These are phyloP conservation scores for Acmispon strigosus DNA, from an alignment of 306 rosid species.

Conservation along the genomic window DNA sequence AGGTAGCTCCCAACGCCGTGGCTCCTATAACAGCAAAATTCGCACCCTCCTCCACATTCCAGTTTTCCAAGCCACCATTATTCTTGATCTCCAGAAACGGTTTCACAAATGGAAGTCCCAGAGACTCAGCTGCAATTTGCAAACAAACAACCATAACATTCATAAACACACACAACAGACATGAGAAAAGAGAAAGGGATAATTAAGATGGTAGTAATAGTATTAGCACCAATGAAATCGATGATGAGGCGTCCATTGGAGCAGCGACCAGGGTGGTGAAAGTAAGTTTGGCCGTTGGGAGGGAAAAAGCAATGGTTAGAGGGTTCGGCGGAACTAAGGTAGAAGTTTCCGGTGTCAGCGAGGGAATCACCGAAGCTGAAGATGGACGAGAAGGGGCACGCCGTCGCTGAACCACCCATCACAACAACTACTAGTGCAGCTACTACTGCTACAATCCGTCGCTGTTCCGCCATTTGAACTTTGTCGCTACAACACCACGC, in stretches of 20 bases:
- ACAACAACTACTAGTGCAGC: background rate
- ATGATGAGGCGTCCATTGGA: constrained; percentile 77
- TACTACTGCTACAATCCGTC: background rate
- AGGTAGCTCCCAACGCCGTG: constrained; percentile 30
- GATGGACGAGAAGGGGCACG: constrained; percentile 29
- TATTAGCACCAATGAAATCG: constrained; percentile 71
- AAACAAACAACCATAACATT: background rate
- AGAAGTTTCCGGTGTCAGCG: constrained; percentile 50
- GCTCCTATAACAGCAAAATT: constrained; percentile 68
- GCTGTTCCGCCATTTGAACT: background rate
- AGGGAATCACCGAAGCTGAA: constrained; percentile 70
- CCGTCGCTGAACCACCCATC: background rate
- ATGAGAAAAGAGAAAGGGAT: too few relatives aligned
- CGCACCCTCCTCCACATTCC: constrained; percentile 15
- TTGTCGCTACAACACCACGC: background rate
- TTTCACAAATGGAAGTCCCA: constrained; percentile 37
- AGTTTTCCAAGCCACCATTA: background rate
- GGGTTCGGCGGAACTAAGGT: background rate
- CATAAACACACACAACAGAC: too few relatives aligned
- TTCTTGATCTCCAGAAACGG: constrained; percentile 34
- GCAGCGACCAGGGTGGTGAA: constrained; percentile 57
- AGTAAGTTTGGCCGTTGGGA: constrained; percentile 64
- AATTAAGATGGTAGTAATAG: too few relatives aligned
- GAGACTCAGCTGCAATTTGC: constrained; percentile 28
- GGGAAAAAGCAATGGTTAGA: background rate